Percentiles rank a stretch among this genome's conserved stretches.
phyloP scores from a whole-genome alignment of 352 stramenopile species.

The Phytophthora kernoviae region DNA sequence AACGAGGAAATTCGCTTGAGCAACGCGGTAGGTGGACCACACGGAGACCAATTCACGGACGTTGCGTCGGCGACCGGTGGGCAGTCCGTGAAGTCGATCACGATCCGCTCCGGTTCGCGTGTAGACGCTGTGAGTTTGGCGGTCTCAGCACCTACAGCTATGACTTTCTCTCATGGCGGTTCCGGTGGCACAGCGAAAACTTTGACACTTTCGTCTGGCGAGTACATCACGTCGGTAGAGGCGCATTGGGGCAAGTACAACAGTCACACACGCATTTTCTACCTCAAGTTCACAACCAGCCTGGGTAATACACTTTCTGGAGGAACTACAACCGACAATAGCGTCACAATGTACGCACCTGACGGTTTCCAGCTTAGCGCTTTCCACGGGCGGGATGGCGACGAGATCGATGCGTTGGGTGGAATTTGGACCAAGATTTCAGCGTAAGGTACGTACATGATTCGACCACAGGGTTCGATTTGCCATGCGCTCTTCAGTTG shows the following conservation, averaged over 20 bases:
- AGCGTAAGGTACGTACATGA: too few relatives aligned
- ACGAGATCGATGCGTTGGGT: conserved; percentile 42
- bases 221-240: conserved; percentile 55
- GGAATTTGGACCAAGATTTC: conserved; percentile 25
- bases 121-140: conserved; percentile 46
- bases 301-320: conserved; percentile 27
- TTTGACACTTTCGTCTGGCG: conserved; percentile 37
- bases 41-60: conserved; percentile 47
- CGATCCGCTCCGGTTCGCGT: conserved; percentile 32
- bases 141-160: conserved; percentile 32
- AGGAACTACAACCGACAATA: conserved; percentile 37
- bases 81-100: conserved; percentile 41
- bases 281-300: conserved; percentile 44
- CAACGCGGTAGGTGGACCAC: conserved; percentile 40
- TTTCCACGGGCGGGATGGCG: conserved; percentile 49
- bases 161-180: conserved; percentile 46
- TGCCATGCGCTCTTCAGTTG: too few relatives aligned
- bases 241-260: conserved; percentile 45
- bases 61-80: conserved; percentile 23
- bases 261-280: conserved; percentile 45
- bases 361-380: conserved; percentile 50
- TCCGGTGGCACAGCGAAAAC: conserved; percentile 36
- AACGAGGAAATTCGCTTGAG: conserved; percentile 37
- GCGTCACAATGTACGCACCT: conserved; percentile 38
- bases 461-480: too few relatives aligned